Evolutionary conservation across 2,329 filamentous ascomycete genomes (phyloP).

Genomic region (Pestalotiopsis sp.): DNA sequence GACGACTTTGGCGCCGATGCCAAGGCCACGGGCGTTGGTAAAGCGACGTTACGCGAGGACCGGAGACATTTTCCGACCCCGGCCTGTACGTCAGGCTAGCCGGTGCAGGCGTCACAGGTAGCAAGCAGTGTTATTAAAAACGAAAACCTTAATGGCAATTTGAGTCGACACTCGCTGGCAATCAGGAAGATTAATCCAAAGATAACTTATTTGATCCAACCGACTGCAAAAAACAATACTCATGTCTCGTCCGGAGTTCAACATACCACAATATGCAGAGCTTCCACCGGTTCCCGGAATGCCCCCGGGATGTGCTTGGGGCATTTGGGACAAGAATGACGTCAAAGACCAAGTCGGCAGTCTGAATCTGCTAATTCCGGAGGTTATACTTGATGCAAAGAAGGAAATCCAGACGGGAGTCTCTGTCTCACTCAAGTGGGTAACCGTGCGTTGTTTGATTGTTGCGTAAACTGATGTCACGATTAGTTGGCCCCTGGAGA

Average conservation of each 20-base stretch:
- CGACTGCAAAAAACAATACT: not conserved
- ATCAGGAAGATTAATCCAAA: not conserved
- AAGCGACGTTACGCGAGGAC: too few species aligned
- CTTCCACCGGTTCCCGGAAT: not conserved
- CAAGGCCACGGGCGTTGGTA: too few species aligned
- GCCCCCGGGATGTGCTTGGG: not conserved
- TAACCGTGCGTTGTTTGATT: not conserved
- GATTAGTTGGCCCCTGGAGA: not conserved
- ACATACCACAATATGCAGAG: not conserved
- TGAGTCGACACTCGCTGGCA: not conserved
- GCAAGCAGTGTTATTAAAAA: not conserved
- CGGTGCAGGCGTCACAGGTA: not conserved
- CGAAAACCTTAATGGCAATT: not conserved
- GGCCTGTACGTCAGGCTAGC: not conserved
- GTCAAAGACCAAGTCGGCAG: not conserved
- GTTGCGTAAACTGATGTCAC: not conserved
- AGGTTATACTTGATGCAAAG: not conserved
- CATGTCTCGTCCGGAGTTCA: not conserved
- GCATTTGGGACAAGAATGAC: not conserved
- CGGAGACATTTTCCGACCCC: not conserved
- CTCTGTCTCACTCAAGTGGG: not conserved
- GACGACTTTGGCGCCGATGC: slow-evolving; percentile 30
- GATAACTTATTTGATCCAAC: not conserved
- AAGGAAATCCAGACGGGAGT: not conserved
- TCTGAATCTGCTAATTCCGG: not conserved